Evolutionary conservation across 2,329 filamentous ascomycete species (phyloP), one percentile per base, ranked within the genome.

Genomic region (Parastagonospora avenae): DNA sequence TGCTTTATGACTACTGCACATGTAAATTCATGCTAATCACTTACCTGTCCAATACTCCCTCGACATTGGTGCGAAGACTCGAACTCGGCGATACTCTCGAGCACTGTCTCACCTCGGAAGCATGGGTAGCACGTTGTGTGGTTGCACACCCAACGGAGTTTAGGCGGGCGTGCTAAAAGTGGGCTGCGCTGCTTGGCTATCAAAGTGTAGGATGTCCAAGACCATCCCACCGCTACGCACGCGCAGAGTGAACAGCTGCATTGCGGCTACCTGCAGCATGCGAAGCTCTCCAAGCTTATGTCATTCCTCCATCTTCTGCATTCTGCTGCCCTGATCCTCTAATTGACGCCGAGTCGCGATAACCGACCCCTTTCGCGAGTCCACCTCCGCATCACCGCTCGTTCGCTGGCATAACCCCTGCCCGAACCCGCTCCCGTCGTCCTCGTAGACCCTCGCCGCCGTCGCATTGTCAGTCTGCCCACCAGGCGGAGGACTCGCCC

Each of bases 401-500:
- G 50, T 54, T 61, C 57, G 51, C 53, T 55, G 55, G 59, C 58
- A 62, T 60, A 60, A 60, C 59, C 59, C 56, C 61, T 66, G 59
- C 62, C 55, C 51, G 60, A 55, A 16, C 31, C 48, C 38, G 32
- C 46, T 41, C 29, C 43, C 35, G 33, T 24, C 46, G 33, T 11
- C 39, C 33, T 32, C 39, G 28, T 46, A 47, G 30, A 32, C 48
- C 36, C 42, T 57, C 55, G 46, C 31, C 38, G 37, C 24, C 45
- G 60, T 58, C 59, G 61, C 61, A 59, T 67, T 68, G 66, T 62
- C 63, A 44, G 63, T 60, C 45, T 63, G 59, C 39, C 43, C 58
- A 28, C 59, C 60, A 53, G 59, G 68, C 67, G 70, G 66, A 63
- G 19, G 69, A 28, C 62, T 45, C 64, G 63, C 64, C 67, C 63